phyloP scores from a whole-genome alignment of 352 stramenopile species.

The Phytopythium delawarense region DNA sequence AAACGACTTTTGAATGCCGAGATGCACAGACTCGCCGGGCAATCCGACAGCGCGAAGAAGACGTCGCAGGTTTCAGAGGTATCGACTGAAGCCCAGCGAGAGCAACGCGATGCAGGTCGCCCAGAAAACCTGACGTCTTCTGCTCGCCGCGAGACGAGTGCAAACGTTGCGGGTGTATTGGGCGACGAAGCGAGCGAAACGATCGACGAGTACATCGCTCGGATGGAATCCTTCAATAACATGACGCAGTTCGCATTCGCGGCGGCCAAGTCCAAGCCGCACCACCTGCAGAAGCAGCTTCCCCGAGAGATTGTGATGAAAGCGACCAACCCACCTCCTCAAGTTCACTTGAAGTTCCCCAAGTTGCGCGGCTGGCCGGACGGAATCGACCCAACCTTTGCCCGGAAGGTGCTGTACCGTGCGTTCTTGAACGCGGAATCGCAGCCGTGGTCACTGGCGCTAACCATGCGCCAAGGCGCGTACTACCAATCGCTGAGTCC shows the following conservation, averaged over 20 bases:
- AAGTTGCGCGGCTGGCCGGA: slow-evolving; percentile 18
- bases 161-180: background rate
- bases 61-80: background rate
- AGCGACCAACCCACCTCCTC: slow-evolving; percentile 3
- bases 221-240: slow-evolving; percentile 11
- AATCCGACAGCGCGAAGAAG: background rate
- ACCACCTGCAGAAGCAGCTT: background rate
- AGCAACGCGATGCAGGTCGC: background rate
- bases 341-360: slow-evolving; percentile 18
- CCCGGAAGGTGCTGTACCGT: slow-evolving; percentile 15
- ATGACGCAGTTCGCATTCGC: slow-evolving; percentile 3
- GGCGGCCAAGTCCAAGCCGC: background rate
- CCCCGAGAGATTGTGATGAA: slow-evolving; percentile 16
- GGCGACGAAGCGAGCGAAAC: slow-evolving; percentile 1
- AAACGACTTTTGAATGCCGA: slow-evolving; percentile 4
- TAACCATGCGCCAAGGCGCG: slow-evolving; percentile 8
- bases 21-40: slow-evolving; percentile 6
- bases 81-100: slow-evolving; percentile 6
- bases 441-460: slow-evolving; percentile 13
- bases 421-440: slow-evolving; percentile 15
- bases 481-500: slow-evolving; percentile 5
- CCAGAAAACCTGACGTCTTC: background rate
- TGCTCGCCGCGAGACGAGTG: background rate
- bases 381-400: slow-evolving; percentile 14
- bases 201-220: slow-evolving; percentile 21